Evolutionary conservation across 306 rosid genomes (phyloP).

Genomic region (Cicer arietinum): DNA sequence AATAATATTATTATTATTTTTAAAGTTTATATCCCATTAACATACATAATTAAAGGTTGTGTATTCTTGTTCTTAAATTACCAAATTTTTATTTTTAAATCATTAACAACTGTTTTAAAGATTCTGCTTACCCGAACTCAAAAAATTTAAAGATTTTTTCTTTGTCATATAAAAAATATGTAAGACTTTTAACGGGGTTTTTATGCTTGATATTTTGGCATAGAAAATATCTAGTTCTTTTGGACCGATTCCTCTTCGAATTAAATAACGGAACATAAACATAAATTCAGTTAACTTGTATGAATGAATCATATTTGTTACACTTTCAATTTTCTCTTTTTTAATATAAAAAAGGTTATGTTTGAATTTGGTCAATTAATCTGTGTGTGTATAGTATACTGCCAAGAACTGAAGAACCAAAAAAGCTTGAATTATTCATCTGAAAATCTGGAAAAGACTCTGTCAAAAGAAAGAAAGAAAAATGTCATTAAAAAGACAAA

Average conservation of each 20-base stretch:
- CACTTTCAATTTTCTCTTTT: background rate
- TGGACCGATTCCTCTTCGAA: background rate
- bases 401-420: background rate
- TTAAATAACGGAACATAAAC: background rate
- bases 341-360: background rate
- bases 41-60: no score
- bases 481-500: no score
- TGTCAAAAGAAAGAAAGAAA: no score
- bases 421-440: background rate
- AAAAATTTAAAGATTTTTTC: no score
- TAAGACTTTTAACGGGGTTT: background rate
- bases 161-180: no score
- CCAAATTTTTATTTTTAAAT: no score
- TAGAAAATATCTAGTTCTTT: background rate
- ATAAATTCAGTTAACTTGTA: background rate
- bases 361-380: conserved; percentile 26
- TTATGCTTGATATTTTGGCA: background rate
- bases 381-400: background rate
- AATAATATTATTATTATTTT: no score
- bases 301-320: background rate
- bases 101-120: no score
- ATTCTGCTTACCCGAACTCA: no score
- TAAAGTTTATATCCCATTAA: no score
- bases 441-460: no score
- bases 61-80: no score